Conservation (phyloP, 192 early-diverging fungal species). For the Backusella liffmaniae region DNA sequence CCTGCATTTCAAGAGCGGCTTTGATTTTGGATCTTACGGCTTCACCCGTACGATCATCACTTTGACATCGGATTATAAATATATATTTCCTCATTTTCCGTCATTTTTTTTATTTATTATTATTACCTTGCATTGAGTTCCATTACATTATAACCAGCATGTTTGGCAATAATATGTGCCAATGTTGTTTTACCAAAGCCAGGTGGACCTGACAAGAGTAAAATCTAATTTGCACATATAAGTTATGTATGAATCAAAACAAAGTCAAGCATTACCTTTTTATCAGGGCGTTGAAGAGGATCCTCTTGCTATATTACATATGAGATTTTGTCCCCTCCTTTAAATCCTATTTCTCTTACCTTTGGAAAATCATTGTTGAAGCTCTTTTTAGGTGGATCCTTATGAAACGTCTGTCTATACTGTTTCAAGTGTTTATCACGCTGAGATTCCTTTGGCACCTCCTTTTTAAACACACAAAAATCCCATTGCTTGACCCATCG, state of each 20-base stretch:
- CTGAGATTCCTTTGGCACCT: constrained; percentile 15
- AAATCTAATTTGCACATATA: constrained; percentile 25
- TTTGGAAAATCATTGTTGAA: background rate
- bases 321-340: too few relatives aligned
- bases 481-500: constrained; percentile 98
- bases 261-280: constrained; percentile 40
- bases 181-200: constrained; percentile 97
- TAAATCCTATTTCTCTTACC: background rate
- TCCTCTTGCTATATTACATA: constrained; percentile 30
- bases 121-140: constrained; percentile 88
- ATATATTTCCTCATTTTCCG: background rate
- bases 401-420: constrained; percentile 19
- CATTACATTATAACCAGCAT: constrained; percentile 86
- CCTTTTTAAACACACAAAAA: constrained; percentile 82
- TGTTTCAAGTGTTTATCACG: constrained; percentile 24
- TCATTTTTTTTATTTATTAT: too few relatives aligned
- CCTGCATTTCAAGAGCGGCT: constrained; percentile 76
- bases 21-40: constrained; percentile 71
- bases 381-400: background rate
- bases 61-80: constrained; percentile 26
- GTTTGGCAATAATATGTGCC: constrained; percentile 87
- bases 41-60: constrained; percentile 91
- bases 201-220: constrained; percentile 88
- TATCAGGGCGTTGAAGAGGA: constrained; percentile 54
- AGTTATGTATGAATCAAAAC: too few relatives aligned